A percentile compares a stretch with the other conserved stretches of the same genome.
Evolutionary conservation across 306 rosid genomes (phyloP).

Genomic region (Erythrophleum fordii): DNA sequence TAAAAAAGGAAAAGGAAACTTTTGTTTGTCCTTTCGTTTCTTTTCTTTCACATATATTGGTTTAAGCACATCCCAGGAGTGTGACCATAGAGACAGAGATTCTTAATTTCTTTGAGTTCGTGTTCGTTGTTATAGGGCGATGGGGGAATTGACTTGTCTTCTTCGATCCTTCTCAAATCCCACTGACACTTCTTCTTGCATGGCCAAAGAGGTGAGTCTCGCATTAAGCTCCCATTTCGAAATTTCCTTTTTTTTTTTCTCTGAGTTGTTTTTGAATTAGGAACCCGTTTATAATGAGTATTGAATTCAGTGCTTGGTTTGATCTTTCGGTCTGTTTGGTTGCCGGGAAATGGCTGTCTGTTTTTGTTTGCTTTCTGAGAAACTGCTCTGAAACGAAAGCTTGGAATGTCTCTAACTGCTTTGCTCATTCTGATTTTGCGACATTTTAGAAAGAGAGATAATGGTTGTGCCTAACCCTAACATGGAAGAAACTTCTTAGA

Average conservation of each 20-base stretch:
- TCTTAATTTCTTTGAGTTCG: neutral
- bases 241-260: neutral
- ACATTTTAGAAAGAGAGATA: neutral
- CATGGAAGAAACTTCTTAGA: slow-evolving; percentile 1
- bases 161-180: slow-evolving; percentile 68
- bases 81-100: neutral
- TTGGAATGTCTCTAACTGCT: slow-evolving; percentile 37
- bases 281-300: neutral
- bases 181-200: slow-evolving; percentile 47
- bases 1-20: neutral
- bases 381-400: neutral
- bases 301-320: slow-evolving; percentile 26
- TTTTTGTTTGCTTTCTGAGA: slow-evolving; percentile 25
- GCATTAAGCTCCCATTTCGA: neutral
- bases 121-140: slow-evolving; percentile 10
- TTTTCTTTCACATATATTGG: neutral
- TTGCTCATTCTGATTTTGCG: neutral
- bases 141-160: slow-evolving; percentile 71
- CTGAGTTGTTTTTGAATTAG: neutral
- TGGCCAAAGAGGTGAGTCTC: slow-evolving; percentile 56
- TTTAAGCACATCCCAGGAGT: neutral
- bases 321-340: neutral
- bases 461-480: neutral
- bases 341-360: slow-evolving; percentile 26
- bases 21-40: too few species aligned